A percentile compares a stretch with the other conserved stretches of the same genome.
Evolutionary conservation across 257 asterid species (phyloP).

Genomic region (Ophiorrhiza pumila): DNA sequence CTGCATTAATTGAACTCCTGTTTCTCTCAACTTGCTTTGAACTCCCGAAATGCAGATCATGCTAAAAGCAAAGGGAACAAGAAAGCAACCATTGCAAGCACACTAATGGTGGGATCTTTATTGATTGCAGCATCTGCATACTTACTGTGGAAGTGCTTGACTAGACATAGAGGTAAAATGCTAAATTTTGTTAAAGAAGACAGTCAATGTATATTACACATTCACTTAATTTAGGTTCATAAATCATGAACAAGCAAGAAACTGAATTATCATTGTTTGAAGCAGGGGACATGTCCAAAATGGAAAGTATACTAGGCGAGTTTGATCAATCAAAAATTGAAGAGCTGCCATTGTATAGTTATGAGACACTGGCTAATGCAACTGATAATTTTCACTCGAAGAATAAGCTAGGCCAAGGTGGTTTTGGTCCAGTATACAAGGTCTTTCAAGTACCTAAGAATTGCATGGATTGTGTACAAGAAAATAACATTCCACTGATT

Average conservation of each 20-base stretch:
- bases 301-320: not conserved
- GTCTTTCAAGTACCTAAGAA: slow-evolving; percentile 23
- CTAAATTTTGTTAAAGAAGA: not conserved
- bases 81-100: slow-evolving; percentile 20
- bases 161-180: slow-evolving; percentile 41
- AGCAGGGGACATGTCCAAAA: not conserved
- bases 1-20: too few relatives aligned
- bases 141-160: slow-evolving; percentile 37
- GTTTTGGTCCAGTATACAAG: slow-evolving; percentile 66
- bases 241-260: not conserved
- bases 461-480: not conserved
- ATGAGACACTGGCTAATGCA: slow-evolving; percentile 39
- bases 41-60: slow-evolving; percentile 27
- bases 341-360: slow-evolving; percentile 14
- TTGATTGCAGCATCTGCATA: slow-evolving; percentile 18
- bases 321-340: not conserved
- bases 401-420: slow-evolving; percentile 54
- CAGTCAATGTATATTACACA: not conserved
- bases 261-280: not conserved
- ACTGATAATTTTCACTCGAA: slow-evolving; percentile 38
- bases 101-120: slow-evolving; percentile 25
- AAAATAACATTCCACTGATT: not conserved
- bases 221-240: not conserved
- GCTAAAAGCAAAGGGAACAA: slow-evolving; percentile 17
- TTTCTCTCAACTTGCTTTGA: not conserved